A percentile compares a stretch with the other conserved stretches of the same genome.
phyloP scores from a whole-genome alignment of 768 basidiomycete genomes.

The Phaffia tasmanica region DNA sequence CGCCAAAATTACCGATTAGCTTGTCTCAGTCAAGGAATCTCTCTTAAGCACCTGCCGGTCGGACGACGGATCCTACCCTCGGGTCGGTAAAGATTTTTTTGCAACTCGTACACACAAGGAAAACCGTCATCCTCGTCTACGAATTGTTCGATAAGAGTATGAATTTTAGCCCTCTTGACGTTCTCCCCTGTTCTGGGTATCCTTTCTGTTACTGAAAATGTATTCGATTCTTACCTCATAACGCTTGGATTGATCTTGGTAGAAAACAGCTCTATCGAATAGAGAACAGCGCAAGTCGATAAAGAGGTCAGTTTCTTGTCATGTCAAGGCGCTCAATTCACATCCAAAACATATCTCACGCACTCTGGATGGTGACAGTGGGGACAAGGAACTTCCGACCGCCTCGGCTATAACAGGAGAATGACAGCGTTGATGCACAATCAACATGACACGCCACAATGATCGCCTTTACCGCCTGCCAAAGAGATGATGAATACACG shows the following conservation, averaged over 20 bases:
- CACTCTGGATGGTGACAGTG: slow-evolving; percentile 18
- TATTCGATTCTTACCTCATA: slow-evolving; percentile 18
- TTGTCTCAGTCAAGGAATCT: too few species aligned
- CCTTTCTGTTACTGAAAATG: not conserved
- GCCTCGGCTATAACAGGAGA: not conserved
- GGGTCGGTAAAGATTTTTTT: slow-evolving; percentile 20
- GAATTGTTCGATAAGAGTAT: too few species aligned
- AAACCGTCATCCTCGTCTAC: slow-evolving; percentile 26
- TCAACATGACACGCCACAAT: not conserved
- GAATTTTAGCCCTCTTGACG: too few species aligned
- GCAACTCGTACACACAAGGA: slow-evolving; percentile 25
- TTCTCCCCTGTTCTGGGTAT: not conserved
- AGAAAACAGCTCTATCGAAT: slow-evolving; percentile 22
- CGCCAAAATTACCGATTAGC: too few species aligned
- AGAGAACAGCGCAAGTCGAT: not conserved
- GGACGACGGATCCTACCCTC: too few species aligned
- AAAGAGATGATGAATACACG: not conserved
- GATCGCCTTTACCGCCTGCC: not conserved
- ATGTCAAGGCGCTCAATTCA: not conserved
- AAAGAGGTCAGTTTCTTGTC: not conserved
- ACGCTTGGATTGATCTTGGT: slow-evolving; percentile 27
- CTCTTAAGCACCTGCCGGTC: too few species aligned
- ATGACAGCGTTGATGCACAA: not conserved
- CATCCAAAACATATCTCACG: not conserved
- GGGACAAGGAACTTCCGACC: slow-evolving; percentile 21